A percentile compares a stretch with the other conserved stretches of the same genome.
phyloP scores from a whole-genome alignment of 805 yeast genomes.

The Cyberlindnera xylosilytica region DNA sequence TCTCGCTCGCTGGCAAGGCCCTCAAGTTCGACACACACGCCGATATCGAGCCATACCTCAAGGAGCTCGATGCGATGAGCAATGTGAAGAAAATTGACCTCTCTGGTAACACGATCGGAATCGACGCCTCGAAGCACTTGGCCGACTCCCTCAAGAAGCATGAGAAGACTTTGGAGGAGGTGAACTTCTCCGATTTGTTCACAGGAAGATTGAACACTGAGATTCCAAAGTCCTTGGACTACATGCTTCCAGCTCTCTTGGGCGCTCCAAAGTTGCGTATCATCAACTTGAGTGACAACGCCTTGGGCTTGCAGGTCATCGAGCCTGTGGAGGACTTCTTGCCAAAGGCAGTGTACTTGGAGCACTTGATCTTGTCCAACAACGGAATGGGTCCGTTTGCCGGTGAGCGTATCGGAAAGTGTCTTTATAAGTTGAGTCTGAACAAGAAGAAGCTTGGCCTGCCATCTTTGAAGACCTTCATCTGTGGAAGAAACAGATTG shows the following conservation, averaged over 20 bases:
- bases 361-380: conserved; percentile 85
- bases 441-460: conserved; percentile 51
- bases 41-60: conserved; percentile 71
- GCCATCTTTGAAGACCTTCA: conserved; percentile 70
- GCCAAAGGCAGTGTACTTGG: conserved; percentile 69
- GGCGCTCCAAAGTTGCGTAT: conserved; percentile 65
- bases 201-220: conserved; percentile 95
- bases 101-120: conserved; percentile 93
- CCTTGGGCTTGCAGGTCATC: conserved; percentile 93
- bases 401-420: conserved; percentile 89
- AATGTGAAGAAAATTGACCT: conserved; percentile 61
- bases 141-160: conserved; percentile 49
- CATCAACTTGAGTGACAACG: conserved; percentile 88
- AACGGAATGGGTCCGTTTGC: conserved; percentile 99
- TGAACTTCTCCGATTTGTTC: conserved; percentile 87
- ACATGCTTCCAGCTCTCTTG: conserved; percentile 70
- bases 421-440: conserved; percentile 66
- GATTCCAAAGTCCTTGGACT: conserved; percentile 78
- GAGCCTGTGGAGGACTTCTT: conserved; percentile 82
- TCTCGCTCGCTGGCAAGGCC: conserved; percentile 71
- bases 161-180: conserved; percentile 52
- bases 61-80: conserved; percentile 44
- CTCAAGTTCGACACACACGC: conserved; percentile 67
- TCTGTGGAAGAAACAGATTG: conserved; percentile 95
- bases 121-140: conserved; percentile 75